phyloP scores from a whole-genome alignment of 352 stramenopile species.

The Globisporangium lucens region DNA sequence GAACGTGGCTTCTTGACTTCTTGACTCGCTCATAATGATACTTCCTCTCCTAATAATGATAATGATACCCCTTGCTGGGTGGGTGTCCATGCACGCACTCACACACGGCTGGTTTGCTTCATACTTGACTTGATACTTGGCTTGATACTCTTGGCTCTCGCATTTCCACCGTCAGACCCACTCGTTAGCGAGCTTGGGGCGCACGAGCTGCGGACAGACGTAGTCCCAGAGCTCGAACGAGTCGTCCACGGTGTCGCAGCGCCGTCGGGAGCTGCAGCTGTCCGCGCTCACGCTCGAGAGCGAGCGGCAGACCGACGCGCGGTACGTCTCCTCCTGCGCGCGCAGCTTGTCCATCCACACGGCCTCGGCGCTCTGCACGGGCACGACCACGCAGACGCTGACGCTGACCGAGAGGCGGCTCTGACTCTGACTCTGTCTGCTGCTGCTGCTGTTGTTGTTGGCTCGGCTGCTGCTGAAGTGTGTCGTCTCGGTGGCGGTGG shows the following conservation, averaged over 20 bases:
- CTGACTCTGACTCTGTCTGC: slow-evolving; percentile 1
- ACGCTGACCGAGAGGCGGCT: slow-evolving; percentile 15
- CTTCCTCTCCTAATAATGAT: slow-evolving; percentile 1
- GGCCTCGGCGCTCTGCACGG: slow-evolving; percentile 9
- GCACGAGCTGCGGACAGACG: slow-evolving; percentile 42
- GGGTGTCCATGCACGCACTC: not conserved
- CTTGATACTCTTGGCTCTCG: not conserved
- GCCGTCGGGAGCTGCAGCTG: not conserved
- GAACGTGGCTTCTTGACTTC: not conserved
- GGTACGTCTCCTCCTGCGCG: slow-evolving; percentile 16
- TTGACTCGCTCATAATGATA: not conserved
- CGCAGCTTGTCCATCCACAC: slow-evolving; percentile 21
- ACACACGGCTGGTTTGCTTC: not conserved
- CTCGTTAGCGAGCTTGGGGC: slow-evolving; percentile 38
- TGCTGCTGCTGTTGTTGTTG: not conserved
- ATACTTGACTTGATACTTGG: not conserved
- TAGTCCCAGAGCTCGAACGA: slow-evolving; percentile 66
- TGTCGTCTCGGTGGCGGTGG: not conserved
- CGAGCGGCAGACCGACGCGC: slow-evolving; percentile 12
- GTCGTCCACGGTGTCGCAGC: slow-evolving; percentile 21
- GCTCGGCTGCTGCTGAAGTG: not conserved
- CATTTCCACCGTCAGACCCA: slow-evolving; percentile 29
- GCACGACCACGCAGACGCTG: slow-evolving; percentile 17
- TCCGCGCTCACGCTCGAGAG: slow-evolving; percentile 2
- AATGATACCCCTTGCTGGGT: not conserved